Conservation (phyloP, 805 yeast species). For the Wickerhamiella bombiphila region DNA sequence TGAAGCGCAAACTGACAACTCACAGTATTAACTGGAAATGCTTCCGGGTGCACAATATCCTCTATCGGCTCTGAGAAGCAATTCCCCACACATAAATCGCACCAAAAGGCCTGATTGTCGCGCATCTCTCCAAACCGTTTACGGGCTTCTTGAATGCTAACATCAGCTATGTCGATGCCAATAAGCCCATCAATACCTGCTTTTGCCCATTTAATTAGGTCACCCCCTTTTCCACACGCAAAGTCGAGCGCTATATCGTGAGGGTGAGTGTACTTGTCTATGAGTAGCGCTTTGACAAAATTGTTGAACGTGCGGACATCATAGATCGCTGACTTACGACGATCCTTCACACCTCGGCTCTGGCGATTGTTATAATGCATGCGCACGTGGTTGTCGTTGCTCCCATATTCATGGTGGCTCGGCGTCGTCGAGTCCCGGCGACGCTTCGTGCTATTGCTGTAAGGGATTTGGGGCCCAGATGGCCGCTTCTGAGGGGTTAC, state of each 20-base stretch:
- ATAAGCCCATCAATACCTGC: slow-evolving; percentile 61
- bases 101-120: slow-evolving; percentile 40
- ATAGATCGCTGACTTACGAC: slow-evolving; percentile 71
- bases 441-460: too few relatives aligned
- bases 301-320: slow-evolving; percentile 82
- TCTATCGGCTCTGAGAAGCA: slow-evolving; percentile 64
- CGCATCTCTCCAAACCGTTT: slow-evolving; percentile 50
- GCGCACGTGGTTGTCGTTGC: slow-evolving; percentile 38
- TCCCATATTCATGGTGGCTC: too few relatives aligned
- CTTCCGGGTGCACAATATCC: slow-evolving; percentile 53
- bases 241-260: slow-evolving; percentile 58
- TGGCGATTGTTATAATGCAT: slow-evolving; percentile 80
- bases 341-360: slow-evolving; percentile 39
- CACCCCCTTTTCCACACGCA: slow-evolving; percentile 99
- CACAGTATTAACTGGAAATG: slow-evolving; percentile 76
- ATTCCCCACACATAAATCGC: slow-evolving; percentile 83
- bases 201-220: slow-evolving; percentile 73
- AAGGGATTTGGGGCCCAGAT: too few relatives aligned
- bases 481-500: too few relatives aligned
- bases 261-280: slow-evolving; percentile 48
- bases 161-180: slow-evolving; percentile 86
- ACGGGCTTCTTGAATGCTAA: slow-evolving; percentile 72
- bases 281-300: slow-evolving; percentile 73
- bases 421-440: too few relatives aligned
- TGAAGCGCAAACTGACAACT: slow-evolving; percentile 88